phyloP scores from a whole-genome alignment of 371 early-diverging fungal species.

The Choanephora cucurbitarum region DNA sequence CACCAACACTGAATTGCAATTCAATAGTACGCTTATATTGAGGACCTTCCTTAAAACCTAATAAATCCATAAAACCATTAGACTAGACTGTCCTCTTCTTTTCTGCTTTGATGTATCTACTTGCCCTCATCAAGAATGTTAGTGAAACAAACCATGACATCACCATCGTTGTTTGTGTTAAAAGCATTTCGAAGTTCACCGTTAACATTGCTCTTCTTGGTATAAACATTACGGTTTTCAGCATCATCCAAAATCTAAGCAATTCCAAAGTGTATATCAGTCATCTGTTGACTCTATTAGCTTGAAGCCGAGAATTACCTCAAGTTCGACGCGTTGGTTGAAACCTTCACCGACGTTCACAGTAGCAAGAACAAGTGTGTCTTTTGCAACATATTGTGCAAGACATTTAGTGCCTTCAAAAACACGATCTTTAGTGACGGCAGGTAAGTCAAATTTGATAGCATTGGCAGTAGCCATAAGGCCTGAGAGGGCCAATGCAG shows the following conservation, averaged over 20 bases:
- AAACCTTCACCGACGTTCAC: constrained; percentile 67
- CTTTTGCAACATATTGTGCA: constrained; percentile 71
- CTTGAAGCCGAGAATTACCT: constrained; percentile 44
- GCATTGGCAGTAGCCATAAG: constrained; percentile 41
- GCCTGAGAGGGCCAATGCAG: constrained; percentile 28
- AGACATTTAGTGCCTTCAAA: constrained; percentile 62
- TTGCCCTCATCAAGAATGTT: constrained; percentile 76
- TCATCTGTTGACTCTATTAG: too few relatives aligned
- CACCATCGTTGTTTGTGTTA: constrained; percentile 81
- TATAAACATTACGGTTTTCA: constrained; percentile 61
- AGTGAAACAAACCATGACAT: constrained; percentile 86
- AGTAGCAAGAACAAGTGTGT: constrained; percentile 73
- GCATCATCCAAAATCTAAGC: constrained; percentile 67
- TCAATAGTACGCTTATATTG: constrained; percentile 64
- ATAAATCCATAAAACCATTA: neutral
- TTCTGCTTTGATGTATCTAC: neutral
- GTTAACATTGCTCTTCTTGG: constrained; percentile 54
- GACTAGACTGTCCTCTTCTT: neutral
- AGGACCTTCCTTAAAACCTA: constrained; percentile 63
- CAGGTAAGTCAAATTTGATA: constrained; percentile 77
- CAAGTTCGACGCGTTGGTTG: constrained; percentile 71
- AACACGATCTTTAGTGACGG: constrained; percentile 40
- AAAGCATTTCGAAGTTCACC: constrained; percentile 62
- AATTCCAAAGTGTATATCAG: too few relatives aligned
- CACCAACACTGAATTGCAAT: constrained; percentile 82